These are phyloP conservation scores for Stipa capillata DNA, from an alignment of 176 grass and related monocot genomes.

Conservation along the genomic window DNA sequence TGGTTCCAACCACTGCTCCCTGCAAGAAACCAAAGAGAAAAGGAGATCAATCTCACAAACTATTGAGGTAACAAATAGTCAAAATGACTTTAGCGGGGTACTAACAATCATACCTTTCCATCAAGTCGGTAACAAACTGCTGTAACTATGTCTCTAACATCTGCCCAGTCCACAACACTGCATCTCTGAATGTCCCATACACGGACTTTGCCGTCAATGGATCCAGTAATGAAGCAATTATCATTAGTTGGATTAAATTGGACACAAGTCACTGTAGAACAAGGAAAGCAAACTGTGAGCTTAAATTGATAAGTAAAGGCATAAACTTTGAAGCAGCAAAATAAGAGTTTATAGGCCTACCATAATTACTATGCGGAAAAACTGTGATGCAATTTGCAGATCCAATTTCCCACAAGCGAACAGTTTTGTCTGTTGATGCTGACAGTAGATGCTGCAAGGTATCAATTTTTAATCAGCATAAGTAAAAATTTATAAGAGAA, in stretches of 20 bases:
- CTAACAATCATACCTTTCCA: conserved; percentile 57
- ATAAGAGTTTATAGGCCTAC: conserved; percentile 28
- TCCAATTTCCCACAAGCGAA: conserved; percentile 85
- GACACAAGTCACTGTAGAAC: conserved; percentile 80
- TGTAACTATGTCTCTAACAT: conserved; percentile 78
- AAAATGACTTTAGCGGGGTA: background rate
- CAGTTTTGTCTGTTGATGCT: conserved; percentile 77
- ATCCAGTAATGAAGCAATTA: conserved; percentile 80
- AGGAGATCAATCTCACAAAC: conserved; percentile 8
- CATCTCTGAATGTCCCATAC: conserved; percentile 65
- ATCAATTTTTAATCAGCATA: conserved; percentile 14
- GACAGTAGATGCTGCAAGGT: conserved; percentile 67
- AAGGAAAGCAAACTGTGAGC: background rate
- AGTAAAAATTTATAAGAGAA: background rate
- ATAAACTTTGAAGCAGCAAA: background rate
- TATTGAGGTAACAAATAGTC: background rate
- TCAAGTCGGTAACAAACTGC: conserved; percentile 73
- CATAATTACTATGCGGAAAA: conserved; percentile 80
- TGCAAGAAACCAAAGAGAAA: conserved; percentile 12
- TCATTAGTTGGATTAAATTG: conserved; percentile 67
- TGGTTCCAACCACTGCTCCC: conserved; percentile 55
- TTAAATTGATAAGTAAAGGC: background rate
- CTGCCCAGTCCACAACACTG: conserved; percentile 77
- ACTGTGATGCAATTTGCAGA: conserved; percentile 47
- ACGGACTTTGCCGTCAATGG: conserved; percentile 96